Evolutionary conservation across 352 stramenopile species (phyloP), one percentile per base, ranked within the genome.

Genomic region (Aphanomyces invadans): DNA sequence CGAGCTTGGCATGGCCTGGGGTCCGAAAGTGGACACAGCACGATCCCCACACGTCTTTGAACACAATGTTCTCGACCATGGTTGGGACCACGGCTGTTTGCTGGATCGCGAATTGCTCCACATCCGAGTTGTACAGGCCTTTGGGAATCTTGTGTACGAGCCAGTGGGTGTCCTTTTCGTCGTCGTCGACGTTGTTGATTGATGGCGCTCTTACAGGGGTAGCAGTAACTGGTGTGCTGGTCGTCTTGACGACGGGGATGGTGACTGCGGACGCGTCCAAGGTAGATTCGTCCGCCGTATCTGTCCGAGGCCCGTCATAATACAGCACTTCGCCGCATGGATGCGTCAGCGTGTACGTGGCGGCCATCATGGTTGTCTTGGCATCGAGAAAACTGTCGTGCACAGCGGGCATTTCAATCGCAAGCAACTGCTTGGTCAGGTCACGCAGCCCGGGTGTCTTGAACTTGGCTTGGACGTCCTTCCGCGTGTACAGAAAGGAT

Each of bases 311-410:
- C 19, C 17, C 31, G 36, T 42, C 36, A 12, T 81, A 89, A 28
- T 80, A 81, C 64, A 92, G 91, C 51, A 94, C 86, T 31, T 57
- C 64, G 4, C 86, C 86, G 3, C 71, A 74, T 25, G 70, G 49
- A 63, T 92, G 75, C 31, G 76, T 75, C 32, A 74, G 73, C 36
- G 78, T 83, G 69, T 91, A 88, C 70, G 91, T 92, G 69, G 86
- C 86, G 11, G 84, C 82, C 31, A 95, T 75, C 86, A 95, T 95
- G 11, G 82, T 87, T 26, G 80, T 84, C 71, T 95, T 86, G 3
- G 86, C 84, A 73, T 95, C 84, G 55, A 95, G 81, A 17, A 78
- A 81, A 85, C 80, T 90, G 70, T 95, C 86, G 74, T 95, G 86
- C 25, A 84, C 80, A 31, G 87, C 77, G 0, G 86, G 83, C 86